Evolutionary conservation across 2,329 filamentous ascomycete species (phyloP), one percentile per base, ranked within the genome.

Genomic region (Paramyrothecium sp.): DNA sequence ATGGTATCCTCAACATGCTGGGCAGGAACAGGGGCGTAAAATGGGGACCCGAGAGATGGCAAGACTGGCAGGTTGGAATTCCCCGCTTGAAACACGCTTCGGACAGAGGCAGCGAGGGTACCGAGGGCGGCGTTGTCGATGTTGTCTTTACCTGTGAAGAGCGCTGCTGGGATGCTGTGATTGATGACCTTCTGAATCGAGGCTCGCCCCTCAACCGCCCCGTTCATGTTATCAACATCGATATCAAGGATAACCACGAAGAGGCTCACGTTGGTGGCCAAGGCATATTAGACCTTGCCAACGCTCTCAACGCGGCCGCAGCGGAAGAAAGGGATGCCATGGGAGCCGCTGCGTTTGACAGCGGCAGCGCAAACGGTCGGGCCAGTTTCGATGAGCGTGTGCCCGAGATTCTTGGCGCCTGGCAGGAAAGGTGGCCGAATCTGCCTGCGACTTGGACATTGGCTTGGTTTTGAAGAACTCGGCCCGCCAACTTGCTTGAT

Each of bases 201-300:
- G 95, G 94, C 8, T 87, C 89, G 0, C 89, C 91, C 3, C 80
- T 99, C 57, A 99, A 99, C 73, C 82, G 92, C 2, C 93, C 95
- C 0, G 95, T 99, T 1, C 95, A 99, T 71, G 91, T 99, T 56
- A 96, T 99, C 80, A 99, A 99, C 67, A 89, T 99, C 55, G 95
- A 99, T 71, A 99, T 99, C 69, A 94, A 90, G 73, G 95, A 99
- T 75, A 99, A 98, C 69, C 95, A 98, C 69, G 94, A 99, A 72
- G 95, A 99, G 74, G 95, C 95, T 0, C 81, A 94, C 21, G 84
- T 97, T 2, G 95, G 95, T 11, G 95, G 95, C 2, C 87, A 89
- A 64, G 95, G 91, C 49, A 99, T 99, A 58, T 81, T 98, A 41
- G 95, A 99, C 69, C 81, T 99, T 38, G 95, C 95, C 1, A 86